These are phyloP conservation scores for Coprinopsis strossmayeri DNA, from an alignment of 768 basidiomycete species.

Conservation along the genomic window DNA sequence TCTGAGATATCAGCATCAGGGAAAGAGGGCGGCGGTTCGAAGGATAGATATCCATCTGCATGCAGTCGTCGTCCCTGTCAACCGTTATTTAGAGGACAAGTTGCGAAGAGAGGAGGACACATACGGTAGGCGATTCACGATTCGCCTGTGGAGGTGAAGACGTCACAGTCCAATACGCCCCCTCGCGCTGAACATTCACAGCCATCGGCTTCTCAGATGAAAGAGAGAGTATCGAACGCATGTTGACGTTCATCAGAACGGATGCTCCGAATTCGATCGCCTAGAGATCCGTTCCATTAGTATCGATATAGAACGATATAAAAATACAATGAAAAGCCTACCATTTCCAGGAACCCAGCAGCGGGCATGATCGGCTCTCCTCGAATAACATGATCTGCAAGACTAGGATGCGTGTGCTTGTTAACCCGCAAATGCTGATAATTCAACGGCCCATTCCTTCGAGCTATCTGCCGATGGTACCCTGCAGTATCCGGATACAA, in stretches of 20 bases:
- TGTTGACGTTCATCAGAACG: slow-evolving; percentile 15
- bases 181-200: slow-evolving; percentile 14
- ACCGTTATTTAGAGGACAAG: no score
- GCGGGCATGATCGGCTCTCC: slow-evolving; percentile 42
- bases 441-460: slow-evolving; percentile 30
- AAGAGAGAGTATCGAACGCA: slow-evolving; percentile 16
- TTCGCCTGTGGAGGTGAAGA: no score
- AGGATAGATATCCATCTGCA: slow-evolving; percentile 17
- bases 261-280: slow-evolving; percentile 28
- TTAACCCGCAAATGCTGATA: slow-evolving; percentile 28
- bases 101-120: no score
- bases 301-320: background rate
- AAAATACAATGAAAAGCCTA: slow-evolving; percentile 11
- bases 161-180: slow-evolving; percentile 21
- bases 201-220: slow-evolving; percentile 15
- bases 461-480: slow-evolving; percentile 17
- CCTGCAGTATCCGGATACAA: slow-evolving; percentile 14
- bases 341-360: slow-evolving; percentile 36
- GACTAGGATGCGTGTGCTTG: slow-evolving; percentile 27
- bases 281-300: slow-evolving; percentile 13
- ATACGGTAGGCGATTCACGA: no score
- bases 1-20: slow-evolving; percentile 11
- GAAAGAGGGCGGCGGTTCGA: slow-evolving; percentile 6
- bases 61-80: no score
- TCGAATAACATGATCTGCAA: slow-evolving; percentile 38